These are phyloP conservation scores for Leptographium galeiforme DNA, from an alignment of 2,329 filamentous ascomycete species.

Conservation along the genomic window DNA sequence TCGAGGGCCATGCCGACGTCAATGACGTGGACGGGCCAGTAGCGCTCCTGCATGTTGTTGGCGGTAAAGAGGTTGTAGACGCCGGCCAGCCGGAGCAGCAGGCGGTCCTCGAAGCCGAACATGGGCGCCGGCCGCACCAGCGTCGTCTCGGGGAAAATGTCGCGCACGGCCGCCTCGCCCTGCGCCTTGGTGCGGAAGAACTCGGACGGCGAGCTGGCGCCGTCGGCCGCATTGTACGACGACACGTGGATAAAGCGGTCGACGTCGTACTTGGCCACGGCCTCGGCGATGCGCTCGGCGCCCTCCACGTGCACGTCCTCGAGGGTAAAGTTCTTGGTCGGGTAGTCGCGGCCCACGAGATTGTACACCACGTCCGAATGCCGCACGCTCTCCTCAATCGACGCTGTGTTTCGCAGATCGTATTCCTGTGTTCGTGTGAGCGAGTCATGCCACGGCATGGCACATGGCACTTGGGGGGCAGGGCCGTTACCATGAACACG, in stretches of 20 bases:
- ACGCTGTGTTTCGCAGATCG: slow-evolving; percentile 85
- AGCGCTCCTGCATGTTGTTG: slow-evolving; percentile 87
- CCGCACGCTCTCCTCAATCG: slow-evolving; percentile 89
- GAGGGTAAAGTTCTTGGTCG: slow-evolving; percentile 94
- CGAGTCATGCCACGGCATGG: too few relatives aligned
- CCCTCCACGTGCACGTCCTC: slow-evolving; percentile 91
- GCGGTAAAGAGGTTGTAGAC: slow-evolving; percentile 72
- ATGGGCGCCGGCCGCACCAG: slow-evolving; percentile 88
- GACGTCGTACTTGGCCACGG: slow-evolving; percentile 93
- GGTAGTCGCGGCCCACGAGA: slow-evolving; percentile 83
- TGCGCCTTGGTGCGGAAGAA: slow-evolving; percentile 85
- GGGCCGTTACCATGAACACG: slow-evolving; percentile 58
- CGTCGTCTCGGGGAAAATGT: slow-evolving; percentile 91
- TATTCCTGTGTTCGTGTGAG: slow-evolving; percentile 57
- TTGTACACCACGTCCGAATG: slow-evolving; percentile 98
- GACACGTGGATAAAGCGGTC: slow-evolving; percentile 96
- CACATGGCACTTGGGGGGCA: too few relatives aligned
- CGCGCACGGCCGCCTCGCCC: slow-evolving; percentile 71
- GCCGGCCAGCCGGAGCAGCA: slow-evolving; percentile 74
- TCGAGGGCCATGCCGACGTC: slow-evolving; percentile 86
- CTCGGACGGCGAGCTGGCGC: slow-evolving; percentile 65
- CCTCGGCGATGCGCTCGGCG: slow-evolving; percentile 80
- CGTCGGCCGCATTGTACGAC: slow-evolving; percentile 79
- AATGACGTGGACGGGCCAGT: slow-evolving; percentile 85
- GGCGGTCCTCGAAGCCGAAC: slow-evolving; percentile 88